Evolutionary conservation across 371 early-diverging fungal species (phyloP).

Genomic region (Mucor sp.): DNA sequence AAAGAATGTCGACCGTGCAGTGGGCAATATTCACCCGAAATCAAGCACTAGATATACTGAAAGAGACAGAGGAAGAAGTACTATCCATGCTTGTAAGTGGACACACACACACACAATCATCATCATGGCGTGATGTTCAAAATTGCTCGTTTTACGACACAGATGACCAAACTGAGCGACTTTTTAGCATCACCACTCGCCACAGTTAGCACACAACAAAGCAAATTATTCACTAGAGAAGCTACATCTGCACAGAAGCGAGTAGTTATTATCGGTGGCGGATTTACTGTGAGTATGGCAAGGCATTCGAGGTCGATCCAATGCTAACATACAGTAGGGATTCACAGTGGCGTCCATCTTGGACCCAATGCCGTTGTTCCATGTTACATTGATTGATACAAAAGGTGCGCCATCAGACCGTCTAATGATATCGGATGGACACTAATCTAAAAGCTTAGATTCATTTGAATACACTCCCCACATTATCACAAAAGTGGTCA

Average conservation of each 20-base stretch:
- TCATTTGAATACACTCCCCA: constrained; percentile 39
- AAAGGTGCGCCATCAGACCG: constrained; percentile 29
- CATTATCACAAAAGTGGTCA: constrained; percentile 31
- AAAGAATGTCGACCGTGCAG: constrained; percentile 26
- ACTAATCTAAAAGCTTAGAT: background rate
- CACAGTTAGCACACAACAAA: constrained; percentile 6
- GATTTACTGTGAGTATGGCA: constrained; percentile 39
- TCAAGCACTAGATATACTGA: constrained; percentile 26
- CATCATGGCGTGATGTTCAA: background rate
- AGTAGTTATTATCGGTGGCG: constrained; percentile 48
- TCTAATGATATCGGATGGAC: background rate
- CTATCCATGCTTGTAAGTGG: constrained; percentile 29
- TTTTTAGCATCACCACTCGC: constrained; percentile 21
- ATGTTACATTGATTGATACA: constrained; percentile 49
- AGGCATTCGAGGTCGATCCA: background rate
- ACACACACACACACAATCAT: background rate
- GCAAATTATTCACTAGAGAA: constrained; percentile 10
- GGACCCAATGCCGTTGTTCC: constrained; percentile 49
- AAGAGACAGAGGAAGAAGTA: constrained; percentile 42
- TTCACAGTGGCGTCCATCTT: constrained; percentile 48
- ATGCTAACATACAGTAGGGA: constrained; percentile 24
- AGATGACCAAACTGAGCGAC: constrained; percentile 22
- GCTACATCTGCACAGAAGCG: constrained; percentile 13
- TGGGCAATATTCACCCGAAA: constrained; percentile 31
- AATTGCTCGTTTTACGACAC: background rate